phyloP scores from a whole-genome alignment of 768 basidiomycete species.

The Xerocomellus chrysenteron region DNA sequence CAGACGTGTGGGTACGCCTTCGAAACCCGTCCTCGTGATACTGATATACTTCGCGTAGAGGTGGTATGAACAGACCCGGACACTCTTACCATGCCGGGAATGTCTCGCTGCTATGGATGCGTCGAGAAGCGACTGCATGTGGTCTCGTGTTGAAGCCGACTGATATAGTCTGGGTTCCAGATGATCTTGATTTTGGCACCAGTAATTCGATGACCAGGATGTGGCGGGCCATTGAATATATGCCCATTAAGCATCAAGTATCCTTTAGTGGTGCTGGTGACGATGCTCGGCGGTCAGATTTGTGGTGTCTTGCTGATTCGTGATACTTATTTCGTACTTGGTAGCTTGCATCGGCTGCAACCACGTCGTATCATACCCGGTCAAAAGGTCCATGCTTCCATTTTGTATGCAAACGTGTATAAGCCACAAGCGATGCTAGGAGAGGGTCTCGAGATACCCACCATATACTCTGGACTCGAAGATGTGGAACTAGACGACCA shows the following conservation, averaged over 20 bases:
- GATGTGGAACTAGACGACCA: background rate
- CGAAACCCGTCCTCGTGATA: too few relatives aligned
- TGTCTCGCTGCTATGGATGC: conserved; percentile 10
- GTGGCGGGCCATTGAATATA: too few relatives aligned
- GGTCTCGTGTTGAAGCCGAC: conserved; percentile 27
- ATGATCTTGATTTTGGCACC: conserved; percentile 21
- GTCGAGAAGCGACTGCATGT: conserved; percentile 7
- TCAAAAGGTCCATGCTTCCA: conserved; percentile 24
- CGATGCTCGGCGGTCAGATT: too few relatives aligned
- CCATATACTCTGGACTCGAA: too few relatives aligned
- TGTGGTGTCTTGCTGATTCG: too few relatives aligned
- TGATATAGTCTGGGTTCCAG: conserved; percentile 22
- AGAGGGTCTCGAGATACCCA: conserved; percentile 19
- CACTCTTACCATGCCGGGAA: conserved; percentile 20
- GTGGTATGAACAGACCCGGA: conserved; percentile 21
- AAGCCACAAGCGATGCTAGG: conserved; percentile 13
- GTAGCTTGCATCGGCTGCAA: conserved; percentile 9
- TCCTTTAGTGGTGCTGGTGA: too few relatives aligned
- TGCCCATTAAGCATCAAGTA: too few relatives aligned
- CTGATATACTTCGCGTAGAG: conserved; percentile 6
- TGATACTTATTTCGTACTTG: too few relatives aligned
- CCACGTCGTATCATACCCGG: too few relatives aligned
- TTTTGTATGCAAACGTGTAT: conserved; percentile 17
- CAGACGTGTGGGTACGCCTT: conserved; percentile 27
- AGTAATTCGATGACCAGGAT: too few relatives aligned